Conservation (phyloP, 345 rosid genomes). For the Eucalyptus marginata region DNA sequence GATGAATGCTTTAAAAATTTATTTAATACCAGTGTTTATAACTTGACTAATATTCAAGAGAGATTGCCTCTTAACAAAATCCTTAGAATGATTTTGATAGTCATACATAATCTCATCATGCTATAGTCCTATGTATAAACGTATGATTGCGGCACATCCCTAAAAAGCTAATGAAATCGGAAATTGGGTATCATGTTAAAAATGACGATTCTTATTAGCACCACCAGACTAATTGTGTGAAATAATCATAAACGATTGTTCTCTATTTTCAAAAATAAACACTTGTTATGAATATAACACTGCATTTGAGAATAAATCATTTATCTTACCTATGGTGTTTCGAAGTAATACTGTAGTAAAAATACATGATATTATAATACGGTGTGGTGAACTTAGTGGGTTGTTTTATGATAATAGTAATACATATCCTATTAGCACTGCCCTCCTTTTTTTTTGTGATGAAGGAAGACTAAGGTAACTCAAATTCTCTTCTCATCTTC, state of each 20-base stretch:
- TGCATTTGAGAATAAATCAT: background rate
- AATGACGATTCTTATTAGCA: accelerated
- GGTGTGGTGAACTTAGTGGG: background rate
- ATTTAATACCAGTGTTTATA: background rate
- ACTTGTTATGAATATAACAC: background rate
- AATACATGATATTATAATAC: background rate
- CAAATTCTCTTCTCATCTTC: background rate
- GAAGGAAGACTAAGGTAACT: background rate
- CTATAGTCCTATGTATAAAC: accelerated
- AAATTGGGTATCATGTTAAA: background rate
- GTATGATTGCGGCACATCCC: background rate
- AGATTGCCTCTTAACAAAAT: background rate
- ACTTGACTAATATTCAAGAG: background rate
- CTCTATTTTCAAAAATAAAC: background rate
- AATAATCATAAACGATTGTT: background rate
- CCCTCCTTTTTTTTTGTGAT: background rate
- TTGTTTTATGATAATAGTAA: background rate
- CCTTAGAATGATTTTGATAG: background rate
- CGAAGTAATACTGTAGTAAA: background rate
- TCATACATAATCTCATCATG: background rate
- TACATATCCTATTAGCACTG: background rate
- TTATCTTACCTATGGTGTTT: background rate
- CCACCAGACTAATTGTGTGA: background rate
- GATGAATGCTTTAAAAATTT: background rate
- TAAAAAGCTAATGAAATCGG: background rate